Evolutionary conservation across 164 flowering plant genomes (phyloP).

Genomic region (Umbellularia californica): DNA sequence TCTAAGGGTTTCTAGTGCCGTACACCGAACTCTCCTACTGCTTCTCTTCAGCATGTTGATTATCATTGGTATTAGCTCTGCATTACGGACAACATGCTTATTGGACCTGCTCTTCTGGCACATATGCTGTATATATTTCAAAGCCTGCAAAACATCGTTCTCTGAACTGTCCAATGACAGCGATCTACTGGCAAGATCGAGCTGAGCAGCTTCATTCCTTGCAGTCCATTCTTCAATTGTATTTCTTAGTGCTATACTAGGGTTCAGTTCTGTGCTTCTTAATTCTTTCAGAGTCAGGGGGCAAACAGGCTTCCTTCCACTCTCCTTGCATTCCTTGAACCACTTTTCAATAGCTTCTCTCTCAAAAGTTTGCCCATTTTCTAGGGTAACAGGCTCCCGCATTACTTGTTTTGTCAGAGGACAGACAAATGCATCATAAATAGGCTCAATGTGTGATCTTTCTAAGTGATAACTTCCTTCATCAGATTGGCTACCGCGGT

Average conservation of each 20-base stretch:
- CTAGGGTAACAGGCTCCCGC: conserved; percentile 86
- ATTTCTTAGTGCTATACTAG: conserved; percentile 78
- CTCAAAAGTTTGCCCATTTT: conserved; percentile 89
- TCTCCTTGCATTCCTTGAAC: conserved; percentile 81
- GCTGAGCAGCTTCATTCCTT: conserved; percentile 82
- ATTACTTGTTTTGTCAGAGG: conserved; percentile 91
- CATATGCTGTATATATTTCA: conserved; percentile 58
- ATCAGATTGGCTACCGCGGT: conserved; percentile 65
- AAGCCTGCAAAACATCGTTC: conserved; percentile 49
- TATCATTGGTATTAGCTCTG: conserved; percentile 64
- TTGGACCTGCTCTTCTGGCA: conserved; percentile 53
- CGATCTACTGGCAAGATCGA: conserved; percentile 70
- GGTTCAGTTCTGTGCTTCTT: conserved; percentile 67
- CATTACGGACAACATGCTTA: conserved; percentile 56
- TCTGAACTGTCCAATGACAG: conserved; percentile 50
- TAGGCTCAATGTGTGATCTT: conserved; percentile 69
- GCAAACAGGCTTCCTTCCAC: conserved; percentile 70
- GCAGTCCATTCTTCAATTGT: conserved; percentile 93
- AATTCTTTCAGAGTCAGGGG: conserved; percentile 74
- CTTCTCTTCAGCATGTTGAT: conserved; percentile 73
- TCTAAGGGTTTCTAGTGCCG: conserved; percentile 77
- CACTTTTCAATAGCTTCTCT: conserved; percentile 91
- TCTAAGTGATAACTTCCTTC: conserved; percentile 59
- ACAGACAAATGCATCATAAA: conserved; percentile 86
- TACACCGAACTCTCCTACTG: conserved; percentile 61